Base-by-base conservation (phyloP, 148 eudicot species). In the Nyssa sinensis region DNA sequence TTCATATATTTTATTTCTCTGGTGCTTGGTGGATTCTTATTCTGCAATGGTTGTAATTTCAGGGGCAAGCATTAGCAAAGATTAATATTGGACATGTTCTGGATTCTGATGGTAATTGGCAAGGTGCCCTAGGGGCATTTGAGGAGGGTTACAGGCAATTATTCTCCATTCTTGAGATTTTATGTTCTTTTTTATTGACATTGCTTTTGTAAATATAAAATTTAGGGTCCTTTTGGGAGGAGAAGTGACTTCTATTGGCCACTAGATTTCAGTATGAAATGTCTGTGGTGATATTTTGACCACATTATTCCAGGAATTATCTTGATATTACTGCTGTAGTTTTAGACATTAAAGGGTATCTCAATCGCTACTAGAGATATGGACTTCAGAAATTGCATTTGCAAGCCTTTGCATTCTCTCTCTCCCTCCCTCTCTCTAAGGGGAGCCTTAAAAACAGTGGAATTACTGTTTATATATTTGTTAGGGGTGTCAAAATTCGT, bases 11-110 rank as follows among this genome's bases (percentile, higher is more conserved):
- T 62, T 9, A 3, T 33, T 39, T 21, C 1, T 58, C 19, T 17
- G 17, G 9, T 60, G 23, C 27, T 57, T 67, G 28, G 7, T 74
- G n/a, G 74, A 32, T 55, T 60, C 53, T 35, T 75, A 60, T 79
- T 23, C 60, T 76, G 66, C 71, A 60, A 70, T 70, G 60, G 74
- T 77, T 73, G 28, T 85, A 64, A 57, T 80, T 75, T 68, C 88
- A 95, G 99, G 99, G 99, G 75, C 97, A 95, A 87, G 94, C 97
- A 66, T 71, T 95, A 68, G 90, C 86, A 67, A 92, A 89, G 84
- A 86, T 93, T 71, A 92, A 93, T 76, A 78, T 95, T 67, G 97
- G 99, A 53, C 79, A 74, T 80, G 83, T 80, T 69, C 74, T 92
- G 84, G 99, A 95, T 78, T 84, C 90, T 58, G 78, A 63, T 75